These are phyloP conservation scores for Leishmania lainsoni DNA, from an alignment of 208 protist species.

Conservation along the genomic window DNA sequence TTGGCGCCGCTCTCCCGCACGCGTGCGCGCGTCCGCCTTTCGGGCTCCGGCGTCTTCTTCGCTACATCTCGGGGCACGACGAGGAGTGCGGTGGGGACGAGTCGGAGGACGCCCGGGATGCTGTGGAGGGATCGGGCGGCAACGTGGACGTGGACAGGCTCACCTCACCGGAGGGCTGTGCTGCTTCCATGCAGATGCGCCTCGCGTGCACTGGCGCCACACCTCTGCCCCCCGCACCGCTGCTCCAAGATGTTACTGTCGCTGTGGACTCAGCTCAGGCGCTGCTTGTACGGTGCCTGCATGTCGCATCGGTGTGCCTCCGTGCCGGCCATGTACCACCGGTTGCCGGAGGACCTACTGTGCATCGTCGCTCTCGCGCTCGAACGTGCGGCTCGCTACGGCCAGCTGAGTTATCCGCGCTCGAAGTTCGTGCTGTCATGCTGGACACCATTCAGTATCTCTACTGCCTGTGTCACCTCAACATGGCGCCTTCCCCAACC, in stretches of 20 bases:
- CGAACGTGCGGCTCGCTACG: not conserved
- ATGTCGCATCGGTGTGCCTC: conserved; percentile 7
- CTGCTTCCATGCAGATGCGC: not conserved
- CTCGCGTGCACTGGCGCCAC: not conserved
- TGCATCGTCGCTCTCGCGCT: no score
- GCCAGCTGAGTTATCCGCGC: conserved; percentile 5
- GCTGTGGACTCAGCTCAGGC: conserved; percentile 12
- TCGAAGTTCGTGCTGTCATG: conserved; percentile 8
- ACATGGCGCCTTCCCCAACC: not conserved
- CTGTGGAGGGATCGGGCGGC: not conserved
- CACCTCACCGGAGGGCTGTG: not conserved
- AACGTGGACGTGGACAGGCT: not conserved
- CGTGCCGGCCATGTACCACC: not conserved
- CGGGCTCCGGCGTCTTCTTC: not conserved
- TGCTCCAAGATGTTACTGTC: conserved; percentile 8
- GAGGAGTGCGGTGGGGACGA: conserved; percentile 2
- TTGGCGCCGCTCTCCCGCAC: not conserved
- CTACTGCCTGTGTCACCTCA: not conserved
- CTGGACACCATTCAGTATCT: conserved; percentile 10
- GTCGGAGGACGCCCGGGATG: not conserved
- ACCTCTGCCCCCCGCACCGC: not conserved
- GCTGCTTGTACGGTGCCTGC: conserved; percentile 13
- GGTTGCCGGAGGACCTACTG: not conserved
- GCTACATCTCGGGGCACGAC: not conserved
- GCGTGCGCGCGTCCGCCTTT: not conserved